Evolutionary conservation across 202 grass and related monocot genomes (phyloP), one percentile per base, ranked within the genome.

Genomic region (Setaria viridis): DNA sequence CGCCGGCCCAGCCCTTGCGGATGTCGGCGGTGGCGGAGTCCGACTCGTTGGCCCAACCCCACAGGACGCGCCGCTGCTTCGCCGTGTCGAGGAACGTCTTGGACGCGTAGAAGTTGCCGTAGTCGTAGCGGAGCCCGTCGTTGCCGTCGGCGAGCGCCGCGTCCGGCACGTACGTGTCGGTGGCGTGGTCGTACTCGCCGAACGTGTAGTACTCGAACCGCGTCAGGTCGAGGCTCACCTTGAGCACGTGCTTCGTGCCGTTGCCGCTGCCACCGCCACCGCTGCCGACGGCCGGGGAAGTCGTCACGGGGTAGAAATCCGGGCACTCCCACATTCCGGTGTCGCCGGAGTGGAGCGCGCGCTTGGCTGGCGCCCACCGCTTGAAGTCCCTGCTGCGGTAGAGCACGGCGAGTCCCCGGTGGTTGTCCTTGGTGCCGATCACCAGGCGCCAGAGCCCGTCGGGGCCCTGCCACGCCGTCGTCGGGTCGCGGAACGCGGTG

Each of bases 241-340:
- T 94, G 56, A 97, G 85, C 71, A 94, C 92, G 53, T 93, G 50
- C 85, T 88, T 86, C 2, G 32, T 63, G 51, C 9, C 66, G 41
- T 9, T 41, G 3, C 21, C 66, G 41, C 13, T 41, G 3, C 21
- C 45, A 4, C n/a, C 55, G 50, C 6, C 4, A 6, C 39, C 39
- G 39, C 34, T 35, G 13, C 48, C 54, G 51, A 45, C 45, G 55
- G 25, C 77, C 5, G 39, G 17, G 30, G 14, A 37, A 55, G 42
- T 43, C 42, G n/a, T 62, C 6, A 98, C 91, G 11, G 92, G 92
- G 74, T 59, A 97, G 82, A 97, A 97, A 66, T 97, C 94, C 0
- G 92, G 92, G 84, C 94, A 97, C 70, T 97, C 94, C 90, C 89
- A 97, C 94, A 97, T 94, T 49, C 94, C 92, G 9, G 95, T 90